A percentile compares a stretch with the other conserved stretches of the same genome.
phyloP scores from a whole-genome alignment of 345 rosid genomes.

The Euphorbia pulcherrima region DNA sequence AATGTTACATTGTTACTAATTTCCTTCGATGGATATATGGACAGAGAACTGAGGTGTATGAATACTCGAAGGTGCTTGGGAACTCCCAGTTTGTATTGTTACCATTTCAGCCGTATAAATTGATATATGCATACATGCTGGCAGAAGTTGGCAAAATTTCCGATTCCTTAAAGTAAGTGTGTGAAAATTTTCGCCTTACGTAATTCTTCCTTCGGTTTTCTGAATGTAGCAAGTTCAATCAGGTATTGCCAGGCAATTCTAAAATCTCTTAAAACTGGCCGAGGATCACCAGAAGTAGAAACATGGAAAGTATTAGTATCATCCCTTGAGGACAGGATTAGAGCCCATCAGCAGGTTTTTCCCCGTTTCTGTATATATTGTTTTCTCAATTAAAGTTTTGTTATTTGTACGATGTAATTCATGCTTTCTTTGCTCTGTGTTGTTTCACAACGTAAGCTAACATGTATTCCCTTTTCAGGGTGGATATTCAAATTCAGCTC shows the following conservation, averaged over 20 bases:
- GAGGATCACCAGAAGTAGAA: slow-evolving; percentile 65
- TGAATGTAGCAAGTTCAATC: slow-evolving; percentile 24
- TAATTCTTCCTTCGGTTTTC: slow-evolving; percentile 23
- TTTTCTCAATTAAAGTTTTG: no score
- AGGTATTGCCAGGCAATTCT: slow-evolving; percentile 75
- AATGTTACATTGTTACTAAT: slow-evolving; percentile 15
- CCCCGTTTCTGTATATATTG: neutral
- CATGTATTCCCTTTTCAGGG: slow-evolving; percentile 46
- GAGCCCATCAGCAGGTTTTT: slow-evolving; percentile 67
- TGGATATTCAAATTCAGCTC: slow-evolving; percentile 72
- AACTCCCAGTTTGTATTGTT: slow-evolving; percentile 84
- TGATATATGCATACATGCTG: slow-evolving; percentile 94
- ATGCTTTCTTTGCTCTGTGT: neutral
- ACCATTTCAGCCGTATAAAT: slow-evolving; percentile 93
- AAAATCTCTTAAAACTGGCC: slow-evolving; percentile 66
- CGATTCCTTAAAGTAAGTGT: slow-evolving; percentile 82
- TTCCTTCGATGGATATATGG: slow-evolving; percentile 30
- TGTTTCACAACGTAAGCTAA: slow-evolving; percentile 1
- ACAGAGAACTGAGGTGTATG: slow-evolving; percentile 97
- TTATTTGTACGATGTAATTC: neutral
- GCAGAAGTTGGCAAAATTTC: slow-evolving; percentile 94
- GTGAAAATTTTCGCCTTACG: slow-evolving; percentile 5
- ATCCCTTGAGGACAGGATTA: slow-evolving; percentile 72
- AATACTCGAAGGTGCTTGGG: slow-evolving; percentile 90
- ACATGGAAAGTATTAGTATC: slow-evolving; percentile 52